Evolutionary conservation across 225 moss, liverwort and hornwort species (phyloP), one percentile per base, ranked within the genome.

Genomic region (Thuidium tamariscinum): DNA sequence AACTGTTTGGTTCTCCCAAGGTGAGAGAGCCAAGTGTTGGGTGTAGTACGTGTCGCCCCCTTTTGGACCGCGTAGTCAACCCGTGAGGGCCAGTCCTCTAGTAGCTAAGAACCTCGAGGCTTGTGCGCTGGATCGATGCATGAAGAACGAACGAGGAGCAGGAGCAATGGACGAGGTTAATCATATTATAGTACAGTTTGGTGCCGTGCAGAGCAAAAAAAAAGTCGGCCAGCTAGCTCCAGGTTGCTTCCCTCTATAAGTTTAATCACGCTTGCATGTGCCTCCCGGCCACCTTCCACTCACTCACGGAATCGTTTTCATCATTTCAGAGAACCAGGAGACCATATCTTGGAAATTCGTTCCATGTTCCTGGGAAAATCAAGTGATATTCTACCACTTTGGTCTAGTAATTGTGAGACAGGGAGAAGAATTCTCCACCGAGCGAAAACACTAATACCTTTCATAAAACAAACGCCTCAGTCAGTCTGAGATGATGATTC

Each of bases 361-460:
- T 87, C 84, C 91, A 70, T 84, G 87, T 84, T 72, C 54, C 82
- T 36, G 52, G 90, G 66, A 18, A 72, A 48, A 83, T 61, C 73
- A 84, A 80, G 88, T 73, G 80, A 74, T 88, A 54, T 46, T 64
- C 73, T 55, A 84, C 84, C 64, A 61, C 64, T 46, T 72, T 81
- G 81, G 72, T 84, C 88, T 84, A 56, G 64, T 63, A 80, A 84
- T 55, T 84, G 73, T 56, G 74, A 20, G 82, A 80, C 65, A 63
- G 46, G 22, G 21, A 17, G 84, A 56, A 16, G 44, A 27, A 29
- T 15, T 51, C 54, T 51, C 27, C 14, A 27, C 68, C n/a, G 1
- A 64, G 22, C 25, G 22, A n/a, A 61, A 73, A 48, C 34, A 32
- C 41, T 22, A 8, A 13, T 20, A 49, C 36, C 29, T 62, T 62